A percentile compares a stretch with the other conserved stretches of the same genome.
Evolutionary conservation across 257 asterid genomes (phyloP).

Genomic region (Salvia miltiorrhiza): DNA sequence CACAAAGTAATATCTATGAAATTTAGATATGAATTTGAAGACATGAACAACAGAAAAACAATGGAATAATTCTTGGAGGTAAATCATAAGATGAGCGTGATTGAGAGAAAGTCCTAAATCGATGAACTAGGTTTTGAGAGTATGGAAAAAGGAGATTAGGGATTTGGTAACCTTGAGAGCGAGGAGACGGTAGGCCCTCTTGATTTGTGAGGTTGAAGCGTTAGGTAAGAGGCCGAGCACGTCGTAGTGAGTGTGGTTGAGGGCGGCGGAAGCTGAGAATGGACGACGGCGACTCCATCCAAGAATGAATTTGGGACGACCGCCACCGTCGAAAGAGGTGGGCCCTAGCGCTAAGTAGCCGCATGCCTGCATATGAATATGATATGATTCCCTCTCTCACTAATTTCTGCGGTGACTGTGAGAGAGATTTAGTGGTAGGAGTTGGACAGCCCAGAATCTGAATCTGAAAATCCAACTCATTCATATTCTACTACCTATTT

Average conservation of each 20-base stretch:
- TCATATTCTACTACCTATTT: too few species aligned
- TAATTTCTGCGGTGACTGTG: background rate
- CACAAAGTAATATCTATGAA: background rate
- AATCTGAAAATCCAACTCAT: too few species aligned
- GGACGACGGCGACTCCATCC: conserved; percentile 28
- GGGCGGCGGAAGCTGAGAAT: conserved; percentile 36
- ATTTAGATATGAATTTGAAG: background rate
- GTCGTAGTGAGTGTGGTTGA: conserved; percentile 53
- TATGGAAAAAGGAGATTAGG: background rate
- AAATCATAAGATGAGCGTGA: background rate
- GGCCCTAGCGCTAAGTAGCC: conserved; percentile 43
- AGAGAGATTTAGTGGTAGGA: background rate
- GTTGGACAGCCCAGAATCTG: too few species aligned
- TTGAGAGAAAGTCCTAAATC: background rate
- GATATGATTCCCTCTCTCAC: conserved; percentile 5
- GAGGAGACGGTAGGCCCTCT: conserved; percentile 75
- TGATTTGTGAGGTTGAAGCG: conserved; percentile 62
- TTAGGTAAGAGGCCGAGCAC: conserved; percentile 58
- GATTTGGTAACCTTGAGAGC: conserved; percentile 62
- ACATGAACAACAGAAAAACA: background rate
- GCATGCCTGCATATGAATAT: conserved; percentile 46
- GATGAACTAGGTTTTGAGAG: background rate
- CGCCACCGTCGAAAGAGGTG: conserved; percentile 49
- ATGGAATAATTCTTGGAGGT: background rate
- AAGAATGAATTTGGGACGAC: conserved; percentile 27